Conservation (phyloP, 352 stramenopile genomes). For the Pseudoperonospora humuli region DNA sequence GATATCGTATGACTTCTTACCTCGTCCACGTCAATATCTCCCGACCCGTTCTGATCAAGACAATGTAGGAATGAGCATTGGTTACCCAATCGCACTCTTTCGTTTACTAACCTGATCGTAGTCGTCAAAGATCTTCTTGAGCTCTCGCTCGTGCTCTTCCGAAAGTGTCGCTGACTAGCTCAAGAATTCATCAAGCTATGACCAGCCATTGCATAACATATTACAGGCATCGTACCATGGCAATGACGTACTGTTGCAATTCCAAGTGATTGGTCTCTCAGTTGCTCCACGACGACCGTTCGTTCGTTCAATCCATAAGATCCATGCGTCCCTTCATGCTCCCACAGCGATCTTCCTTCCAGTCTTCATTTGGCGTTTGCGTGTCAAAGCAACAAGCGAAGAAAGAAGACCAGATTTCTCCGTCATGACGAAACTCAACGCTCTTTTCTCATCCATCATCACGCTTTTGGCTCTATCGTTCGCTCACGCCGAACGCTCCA, state of each 20-base stretch:
- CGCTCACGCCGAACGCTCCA: constrained; percentile 13
- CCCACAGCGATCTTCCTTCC: constrained; percentile 12
- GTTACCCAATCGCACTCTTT: too few relatives aligned
- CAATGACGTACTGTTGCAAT: too few relatives aligned
- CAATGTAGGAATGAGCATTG: too few relatives aligned
- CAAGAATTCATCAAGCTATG: too few relatives aligned
- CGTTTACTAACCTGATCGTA: constrained; percentile 56
- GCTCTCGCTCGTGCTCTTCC: constrained; percentile 56
- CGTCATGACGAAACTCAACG: neutral
- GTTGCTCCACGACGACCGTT: neutral
- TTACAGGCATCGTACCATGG: too few relatives aligned
- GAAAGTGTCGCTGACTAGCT: constrained; percentile 38
- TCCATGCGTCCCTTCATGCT: constrained; percentile 10
- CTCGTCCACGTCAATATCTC: constrained; percentile 65
- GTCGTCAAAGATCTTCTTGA: constrained; percentile 73
- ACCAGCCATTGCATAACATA: too few relatives aligned
- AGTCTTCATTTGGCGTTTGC: neutral
- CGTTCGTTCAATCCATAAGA: neutral
- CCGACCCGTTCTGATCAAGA: constrained; percentile 49
- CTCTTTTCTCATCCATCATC: neutral
- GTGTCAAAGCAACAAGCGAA: constrained; percentile 7
- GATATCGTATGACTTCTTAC: too few relatives aligned
- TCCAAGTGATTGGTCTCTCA: neutral
- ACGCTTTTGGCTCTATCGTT: constrained; percentile 3
- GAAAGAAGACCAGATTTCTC: neutral